Conservation (phyloP, 148 eudicot species). For the Bassia scoparia region DNA sequence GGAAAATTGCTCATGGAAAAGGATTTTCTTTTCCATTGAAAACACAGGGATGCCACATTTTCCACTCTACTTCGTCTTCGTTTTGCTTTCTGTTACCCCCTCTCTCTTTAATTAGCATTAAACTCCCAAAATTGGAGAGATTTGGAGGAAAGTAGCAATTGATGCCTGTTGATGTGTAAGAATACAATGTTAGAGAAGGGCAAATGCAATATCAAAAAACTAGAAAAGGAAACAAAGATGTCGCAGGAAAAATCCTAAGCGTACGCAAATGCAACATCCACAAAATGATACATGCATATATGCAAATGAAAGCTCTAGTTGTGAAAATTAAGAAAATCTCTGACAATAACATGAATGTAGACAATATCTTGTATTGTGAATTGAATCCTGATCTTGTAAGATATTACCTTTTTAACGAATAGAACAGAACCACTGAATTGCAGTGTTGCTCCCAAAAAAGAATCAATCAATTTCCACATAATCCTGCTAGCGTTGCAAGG, state of each 20-base stretch:
- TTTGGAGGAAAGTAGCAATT: too few relatives aligned
- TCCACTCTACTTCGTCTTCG: too few relatives aligned
- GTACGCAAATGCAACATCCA: background rate
- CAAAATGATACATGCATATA: background rate
- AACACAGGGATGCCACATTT: too few relatives aligned
- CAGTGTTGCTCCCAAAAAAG: conserved; percentile 79
- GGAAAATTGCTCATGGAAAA: too few relatives aligned
- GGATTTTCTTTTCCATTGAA: too few relatives aligned
- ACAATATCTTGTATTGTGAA: background rate
- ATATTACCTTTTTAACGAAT: conserved; percentile 76
- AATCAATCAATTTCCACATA: conserved; percentile 85
- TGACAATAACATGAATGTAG: background rate
- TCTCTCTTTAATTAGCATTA: too few relatives aligned
- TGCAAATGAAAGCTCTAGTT: background rate
- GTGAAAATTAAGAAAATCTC: background rate
- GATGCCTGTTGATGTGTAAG: too few relatives aligned
- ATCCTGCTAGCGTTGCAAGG: conserved; percentile 68
- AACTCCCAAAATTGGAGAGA: too few relatives aligned
- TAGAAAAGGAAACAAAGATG: background rate
- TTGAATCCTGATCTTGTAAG: background rate
- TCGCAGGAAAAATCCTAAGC: background rate
- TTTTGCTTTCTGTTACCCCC: too few relatives aligned
- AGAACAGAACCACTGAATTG: conserved; percentile 79
- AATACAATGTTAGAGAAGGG: background rate
- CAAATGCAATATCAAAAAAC: background rate